These are phyloP conservation scores for Linnemannia schmuckeri DNA, from an alignment of 192 early-diverging fungal species.

Conservation along the genomic window DNA sequence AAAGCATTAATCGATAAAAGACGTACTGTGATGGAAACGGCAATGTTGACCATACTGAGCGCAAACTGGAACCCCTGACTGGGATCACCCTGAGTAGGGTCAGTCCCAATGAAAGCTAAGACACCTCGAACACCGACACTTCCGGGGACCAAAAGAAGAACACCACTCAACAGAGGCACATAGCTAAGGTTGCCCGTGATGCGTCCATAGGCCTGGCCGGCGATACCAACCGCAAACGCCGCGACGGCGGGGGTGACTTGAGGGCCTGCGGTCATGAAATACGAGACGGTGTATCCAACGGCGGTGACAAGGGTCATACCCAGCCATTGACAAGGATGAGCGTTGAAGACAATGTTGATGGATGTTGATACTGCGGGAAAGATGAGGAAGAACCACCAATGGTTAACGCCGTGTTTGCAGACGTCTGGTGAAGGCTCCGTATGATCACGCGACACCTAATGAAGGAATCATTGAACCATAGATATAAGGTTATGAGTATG, in stretches of 20 bases:
- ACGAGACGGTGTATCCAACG: conserved; percentile 77
- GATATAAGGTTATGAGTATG: background rate
- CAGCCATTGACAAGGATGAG: conserved; percentile 72
- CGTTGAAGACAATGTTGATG: conserved; percentile 70
- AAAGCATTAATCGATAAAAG: conserved; percentile 4
- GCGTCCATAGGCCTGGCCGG: conserved; percentile 81
- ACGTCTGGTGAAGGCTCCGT: conserved; percentile 8
- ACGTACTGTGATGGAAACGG: conserved; percentile 70
- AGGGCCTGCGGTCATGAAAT: conserved; percentile 69
- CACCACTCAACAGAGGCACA: conserved; percentile 85
- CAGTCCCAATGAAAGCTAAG: conserved; percentile 71
- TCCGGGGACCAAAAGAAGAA: conserved; percentile 87
- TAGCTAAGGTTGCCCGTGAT: conserved; percentile 81
- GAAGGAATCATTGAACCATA: background rate
- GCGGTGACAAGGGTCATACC: conserved; percentile 77
- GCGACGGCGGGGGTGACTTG: conserved; percentile 74
- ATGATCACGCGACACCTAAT: conserved; percentile 15
- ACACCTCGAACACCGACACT: conserved; percentile 73
- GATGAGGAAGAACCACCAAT: conserved; percentile 59
- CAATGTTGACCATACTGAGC: conserved; percentile 69
- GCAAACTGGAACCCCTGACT: conserved; percentile 65
- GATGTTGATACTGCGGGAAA: conserved; percentile 56
- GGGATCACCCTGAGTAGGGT: conserved; percentile 61
- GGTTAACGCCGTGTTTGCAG: conserved; percentile 35
- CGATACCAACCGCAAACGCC: conserved; percentile 84